Evolutionary conservation across 2,329 filamentous ascomycete species (phyloP), one percentile per base, ranked within the genome.

Genomic region (Akanthomyces uredinophilus): DNA sequence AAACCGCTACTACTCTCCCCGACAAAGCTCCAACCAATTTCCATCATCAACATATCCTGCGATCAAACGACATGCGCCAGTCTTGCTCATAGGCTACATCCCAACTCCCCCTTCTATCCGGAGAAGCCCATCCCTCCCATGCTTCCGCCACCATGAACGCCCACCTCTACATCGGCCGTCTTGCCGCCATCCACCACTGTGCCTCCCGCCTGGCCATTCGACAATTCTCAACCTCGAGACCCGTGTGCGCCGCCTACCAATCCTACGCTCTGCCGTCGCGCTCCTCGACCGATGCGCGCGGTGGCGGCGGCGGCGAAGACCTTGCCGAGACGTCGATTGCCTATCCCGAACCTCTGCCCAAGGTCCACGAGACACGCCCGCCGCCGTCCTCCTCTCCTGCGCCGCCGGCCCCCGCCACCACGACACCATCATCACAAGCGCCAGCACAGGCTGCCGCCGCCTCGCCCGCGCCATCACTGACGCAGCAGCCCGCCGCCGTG

Each of bases 351-450:
- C 68, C 73, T 20, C 70, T 83, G 24, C 81, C 81, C n/a, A 71
- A 75, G 64, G 77, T 82, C 51, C 80, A 83, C 71, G 81, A 84
- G 72, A 83, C 81, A 11, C 72, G 80, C n/a, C 78, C 79, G 20
- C 79, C 78, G 10, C 69, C 68, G 18, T 64, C 65, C 5, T 64
- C 65, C 5, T 67, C 68, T 27, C 64, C 37, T 59, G 18, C 60
- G 66, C 16, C 50, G 65, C n/a, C 64, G 43, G 55, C 64, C 64
- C 63, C 56, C 59, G 47, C 65, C 62, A 57, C 70, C 14, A 29
- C 63, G 35, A 35, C 66, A 62, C 55, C 64, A 63, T 60, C 53
- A 56, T 29, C 41, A 35, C 46, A 39, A 44, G 8, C 37, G 53
- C 44, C 60, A 51, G 65, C 63, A 20, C 65, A 24, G 20, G 66